Conservation (phyloP, 257 asterid species). For the Gynochthodes officinalis region DNA sequence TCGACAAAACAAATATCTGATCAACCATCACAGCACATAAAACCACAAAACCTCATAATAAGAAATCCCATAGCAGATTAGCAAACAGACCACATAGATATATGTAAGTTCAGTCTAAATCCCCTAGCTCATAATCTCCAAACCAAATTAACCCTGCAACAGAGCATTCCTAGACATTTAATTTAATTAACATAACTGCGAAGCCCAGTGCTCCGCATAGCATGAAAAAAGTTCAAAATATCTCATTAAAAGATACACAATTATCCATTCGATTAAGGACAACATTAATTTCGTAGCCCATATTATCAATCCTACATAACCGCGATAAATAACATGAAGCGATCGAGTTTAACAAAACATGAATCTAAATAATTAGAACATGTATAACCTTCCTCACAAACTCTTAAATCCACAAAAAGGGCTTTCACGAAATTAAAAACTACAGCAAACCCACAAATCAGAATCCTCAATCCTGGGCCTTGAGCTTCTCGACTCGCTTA, state of each 20-base stretch:
- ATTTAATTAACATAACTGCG: neutral
- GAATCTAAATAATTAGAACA: neutral
- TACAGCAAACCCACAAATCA: constrained; percentile 4
- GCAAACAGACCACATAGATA: neutral
- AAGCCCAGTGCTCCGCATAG: neutral
- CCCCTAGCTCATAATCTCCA: neutral
- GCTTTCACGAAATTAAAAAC: neutral
- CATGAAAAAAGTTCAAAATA: neutral
- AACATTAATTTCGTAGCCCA: neutral
- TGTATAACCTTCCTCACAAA: neutral
- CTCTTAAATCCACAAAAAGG: neutral
- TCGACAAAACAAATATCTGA: neutral
- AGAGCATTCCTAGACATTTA: neutral
- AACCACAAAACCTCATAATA: neutral
- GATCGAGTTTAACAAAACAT: neutral
- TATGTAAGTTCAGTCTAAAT: neutral
- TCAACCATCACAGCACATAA: neutral
- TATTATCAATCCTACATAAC: constrained; percentile 1
- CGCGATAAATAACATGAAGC: neutral
- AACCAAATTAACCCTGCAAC: neutral
- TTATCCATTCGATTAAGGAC: neutral
- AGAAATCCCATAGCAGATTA: neutral
- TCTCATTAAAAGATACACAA: neutral
- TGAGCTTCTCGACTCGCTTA: constrained; percentile 44
- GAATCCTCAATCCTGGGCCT: constrained; percentile 46